Conservation (phyloP, 2,329 filamentous ascomycete species). For the Fusarium sp. region DNA sequence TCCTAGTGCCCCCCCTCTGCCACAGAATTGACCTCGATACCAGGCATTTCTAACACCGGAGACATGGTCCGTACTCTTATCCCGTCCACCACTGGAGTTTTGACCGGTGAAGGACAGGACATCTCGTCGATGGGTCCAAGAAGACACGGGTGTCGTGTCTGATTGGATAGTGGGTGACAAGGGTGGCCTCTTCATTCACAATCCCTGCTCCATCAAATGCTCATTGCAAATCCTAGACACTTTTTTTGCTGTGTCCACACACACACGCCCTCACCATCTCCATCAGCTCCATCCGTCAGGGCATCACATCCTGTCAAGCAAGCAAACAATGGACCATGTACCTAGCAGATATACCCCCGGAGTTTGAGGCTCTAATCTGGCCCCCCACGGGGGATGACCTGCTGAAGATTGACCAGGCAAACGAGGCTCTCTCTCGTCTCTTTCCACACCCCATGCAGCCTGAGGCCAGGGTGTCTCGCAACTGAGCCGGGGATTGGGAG, state of each 20-base stretch:
- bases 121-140: slow-evolving; percentile 19
- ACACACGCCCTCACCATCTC: neutral
- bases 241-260: neutral
- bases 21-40: neutral
- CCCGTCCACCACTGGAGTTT: slow-evolving; percentile 9
- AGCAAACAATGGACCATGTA: neutral
- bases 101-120: slow-evolving; percentile 28
- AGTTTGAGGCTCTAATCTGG: neutral
- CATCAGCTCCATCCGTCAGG: neutral
- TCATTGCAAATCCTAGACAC: slow-evolving; percentile 23
- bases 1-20: neutral
- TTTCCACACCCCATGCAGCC: slow-evolving; percentile 9
- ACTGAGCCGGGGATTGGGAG: slow-evolving; percentile 23
- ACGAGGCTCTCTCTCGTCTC: neutral
- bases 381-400: neutral
- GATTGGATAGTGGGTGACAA: slow-evolving; percentile 19
- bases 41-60: neutral
- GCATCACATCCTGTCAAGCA: neutral
- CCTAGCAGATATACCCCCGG: neutral
- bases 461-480: slow-evolving; percentile 27
- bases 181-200: slow-evolving; percentile 6
- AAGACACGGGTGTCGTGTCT: neutral
- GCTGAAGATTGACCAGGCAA: neutral
- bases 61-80: neutral
- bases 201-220: slow-evolving; percentile 11